These are phyloP conservation scores for Trifolium dubium DNA, from an alignment of 306 rosid species.

Conservation along the genomic window DNA sequence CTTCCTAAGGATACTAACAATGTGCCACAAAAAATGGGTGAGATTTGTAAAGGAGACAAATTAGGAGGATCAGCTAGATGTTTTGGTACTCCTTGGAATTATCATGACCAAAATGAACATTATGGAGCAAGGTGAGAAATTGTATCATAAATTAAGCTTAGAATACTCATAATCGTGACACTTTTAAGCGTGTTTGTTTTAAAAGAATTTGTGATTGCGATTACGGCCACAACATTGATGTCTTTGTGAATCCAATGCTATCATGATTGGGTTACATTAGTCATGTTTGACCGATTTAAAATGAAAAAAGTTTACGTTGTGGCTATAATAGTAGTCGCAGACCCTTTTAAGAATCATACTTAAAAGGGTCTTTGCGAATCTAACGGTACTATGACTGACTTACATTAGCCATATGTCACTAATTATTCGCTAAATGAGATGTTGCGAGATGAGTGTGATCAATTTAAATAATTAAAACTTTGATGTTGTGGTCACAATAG, in stretches of 20 bases:
- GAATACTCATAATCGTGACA: not conserved
- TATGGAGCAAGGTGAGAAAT: conserved; percentile 47
- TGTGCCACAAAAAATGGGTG: conserved; percentile 12
- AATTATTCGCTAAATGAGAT: no score
- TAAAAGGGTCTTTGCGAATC: not conserved
- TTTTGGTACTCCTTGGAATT: conserved; percentile 51
- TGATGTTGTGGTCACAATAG: not conserved
- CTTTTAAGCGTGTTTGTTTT: not conserved
- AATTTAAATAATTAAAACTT: not conserved
- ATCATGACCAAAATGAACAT: conserved; percentile 44
- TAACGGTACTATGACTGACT: not conserved
- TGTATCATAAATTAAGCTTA: conserved; percentile 9
- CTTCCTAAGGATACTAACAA: conserved; percentile 1
- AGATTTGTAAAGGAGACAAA: conserved; percentile 49
- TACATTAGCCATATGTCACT: not conserved
- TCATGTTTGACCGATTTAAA: not conserved
- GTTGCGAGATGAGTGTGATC: not conserved
- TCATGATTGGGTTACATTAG: not conserved
- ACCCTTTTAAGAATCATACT: not conserved
- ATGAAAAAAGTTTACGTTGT: not conserved
- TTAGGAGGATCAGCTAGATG: conserved; percentile 59
- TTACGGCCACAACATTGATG: not conserved
- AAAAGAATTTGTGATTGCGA: not conserved
- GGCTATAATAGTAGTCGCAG: not conserved
- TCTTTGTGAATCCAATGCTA: not conserved